Evolutionary conservation across 2,329 filamentous ascomycete species (phyloP).

Genomic region (Talaromyces albobiverticillius): DNA sequence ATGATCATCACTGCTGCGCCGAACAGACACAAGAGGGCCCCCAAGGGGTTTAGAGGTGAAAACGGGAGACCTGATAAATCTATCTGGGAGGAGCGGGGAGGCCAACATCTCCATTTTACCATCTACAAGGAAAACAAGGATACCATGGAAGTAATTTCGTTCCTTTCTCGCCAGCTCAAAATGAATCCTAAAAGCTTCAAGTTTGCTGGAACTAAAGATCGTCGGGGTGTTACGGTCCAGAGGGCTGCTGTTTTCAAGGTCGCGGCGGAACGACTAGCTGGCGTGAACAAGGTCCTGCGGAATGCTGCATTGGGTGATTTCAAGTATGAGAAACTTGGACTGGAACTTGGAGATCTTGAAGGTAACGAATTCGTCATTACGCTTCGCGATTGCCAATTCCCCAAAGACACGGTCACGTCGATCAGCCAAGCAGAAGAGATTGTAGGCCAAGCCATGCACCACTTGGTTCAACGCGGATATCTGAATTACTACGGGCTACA

Average conservation of each 20-base stretch:
- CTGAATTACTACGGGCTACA: constrained; percentile 99
- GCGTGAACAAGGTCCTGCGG: constrained; percentile 60
- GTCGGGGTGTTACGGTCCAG: constrained; percentile 81
- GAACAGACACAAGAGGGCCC: constrained; percentile 31
- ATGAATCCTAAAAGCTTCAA: constrained; percentile 66
- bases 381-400: constrained; percentile 76
- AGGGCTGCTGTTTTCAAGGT: constrained; percentile 67
- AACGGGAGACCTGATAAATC: constrained; percentile 42
- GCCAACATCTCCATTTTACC: constrained; percentile 83
- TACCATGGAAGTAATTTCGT: constrained; percentile 84
- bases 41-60: constrained; percentile 30
- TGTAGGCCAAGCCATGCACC: constrained; percentile 59
- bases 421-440: constrained; percentile 41
- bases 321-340: constrained; percentile 65
- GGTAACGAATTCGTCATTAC: constrained; percentile 95
- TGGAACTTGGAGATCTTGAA: constrained; percentile 77
- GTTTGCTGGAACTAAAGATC: constrained; percentile 89
- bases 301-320: constrained; percentile 73
- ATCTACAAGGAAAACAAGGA: constrained; percentile 97
- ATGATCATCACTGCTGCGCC: constrained; percentile 55
- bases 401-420: constrained; percentile 42
- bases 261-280: constrained; percentile 61
- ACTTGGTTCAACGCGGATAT: constrained; percentile 73
- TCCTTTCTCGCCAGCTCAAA: constrained; percentile 70
- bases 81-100: constrained; percentile 65